Conservation (phyloP, 306 rosid genomes). For the Benincasa hispida region DNA sequence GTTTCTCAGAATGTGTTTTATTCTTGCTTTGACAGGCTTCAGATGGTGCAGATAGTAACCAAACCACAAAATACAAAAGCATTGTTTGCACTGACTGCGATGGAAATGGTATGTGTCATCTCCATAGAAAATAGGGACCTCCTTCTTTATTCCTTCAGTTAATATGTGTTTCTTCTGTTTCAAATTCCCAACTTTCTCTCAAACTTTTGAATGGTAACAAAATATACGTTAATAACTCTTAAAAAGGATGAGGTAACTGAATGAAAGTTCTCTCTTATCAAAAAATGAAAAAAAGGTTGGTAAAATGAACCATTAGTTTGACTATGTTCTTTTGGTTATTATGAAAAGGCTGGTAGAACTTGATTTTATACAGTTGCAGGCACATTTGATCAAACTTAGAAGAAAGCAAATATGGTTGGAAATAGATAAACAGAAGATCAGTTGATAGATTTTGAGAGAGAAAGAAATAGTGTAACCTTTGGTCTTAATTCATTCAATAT, state of each 20-base stretch:
- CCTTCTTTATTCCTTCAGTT: neutral
- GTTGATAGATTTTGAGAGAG: neutral
- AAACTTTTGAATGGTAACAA: neutral
- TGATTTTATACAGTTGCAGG: neutral
- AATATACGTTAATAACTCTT: neutral
- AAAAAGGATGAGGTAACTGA: neutral
- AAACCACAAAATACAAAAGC: conserved; percentile 31
- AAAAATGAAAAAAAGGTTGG: neutral
- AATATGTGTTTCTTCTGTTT: neutral
- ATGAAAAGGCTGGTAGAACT: neutral
- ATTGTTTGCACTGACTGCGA: conserved; percentile 64
- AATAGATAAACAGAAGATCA: neutral
- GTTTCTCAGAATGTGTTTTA: neutral
- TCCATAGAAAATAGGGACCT: neutral
- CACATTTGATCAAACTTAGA: neutral
- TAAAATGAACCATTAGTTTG: neutral
- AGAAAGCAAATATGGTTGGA: neutral
- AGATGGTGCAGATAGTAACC: conserved; percentile 18
- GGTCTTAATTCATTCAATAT: neutral
- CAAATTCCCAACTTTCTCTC: neutral
- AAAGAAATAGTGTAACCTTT: neutral
- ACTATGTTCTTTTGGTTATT: neutral
- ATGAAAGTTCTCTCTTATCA: neutral
- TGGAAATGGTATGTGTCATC: conserved; percentile 67
- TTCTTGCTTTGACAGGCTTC: conserved; percentile 56